Conservation (phyloP, 2,329 filamentous ascomycete genomes). For the Apiospora koreana region DNA sequence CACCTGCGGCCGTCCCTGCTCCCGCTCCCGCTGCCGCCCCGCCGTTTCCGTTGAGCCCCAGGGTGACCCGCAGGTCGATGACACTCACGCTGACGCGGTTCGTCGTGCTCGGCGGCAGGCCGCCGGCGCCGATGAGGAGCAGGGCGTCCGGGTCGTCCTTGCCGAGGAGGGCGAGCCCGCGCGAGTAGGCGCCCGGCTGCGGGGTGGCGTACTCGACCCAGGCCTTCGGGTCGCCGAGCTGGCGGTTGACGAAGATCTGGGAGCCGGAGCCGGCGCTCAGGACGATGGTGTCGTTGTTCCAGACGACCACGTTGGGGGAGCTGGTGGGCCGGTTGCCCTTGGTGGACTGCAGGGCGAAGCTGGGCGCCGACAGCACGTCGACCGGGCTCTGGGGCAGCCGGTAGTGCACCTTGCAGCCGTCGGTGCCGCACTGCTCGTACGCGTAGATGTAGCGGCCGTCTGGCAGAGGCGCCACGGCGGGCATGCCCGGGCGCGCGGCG, state of each 20-base stretch:
- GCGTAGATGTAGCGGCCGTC: slow-evolving; percentile 64
- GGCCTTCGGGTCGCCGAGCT: slow-evolving; percentile 23
- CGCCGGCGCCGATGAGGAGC: slow-evolving; percentile 37
- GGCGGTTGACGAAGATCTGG: slow-evolving; percentile 28
- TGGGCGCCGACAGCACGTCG: slow-evolving; percentile 17
- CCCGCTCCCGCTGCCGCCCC: too few species aligned
- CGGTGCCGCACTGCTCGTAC: slow-evolving; percentile 33
- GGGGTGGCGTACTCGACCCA: slow-evolving; percentile 26
- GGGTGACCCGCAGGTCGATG: slow-evolving; percentile 18
- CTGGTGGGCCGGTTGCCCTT: slow-evolving; percentile 21
- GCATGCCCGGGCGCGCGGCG: slow-evolving; percentile 37
- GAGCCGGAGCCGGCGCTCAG: slow-evolving; percentile 25
- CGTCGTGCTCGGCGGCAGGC: slow-evolving; percentile 38
- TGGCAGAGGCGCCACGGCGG: slow-evolving; percentile 55
- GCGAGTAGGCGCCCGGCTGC: slow-evolving; percentile 23
- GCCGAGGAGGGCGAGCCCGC: slow-evolving; percentile 23
- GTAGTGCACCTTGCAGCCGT: slow-evolving; percentile 28
- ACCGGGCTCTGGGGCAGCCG: slow-evolving; percentile 24
- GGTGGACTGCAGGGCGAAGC: slow-evolving; percentile 18
- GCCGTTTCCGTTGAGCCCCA: background rate
- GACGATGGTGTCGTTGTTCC: slow-evolving; percentile 29
- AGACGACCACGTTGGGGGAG: slow-evolving; percentile 31
- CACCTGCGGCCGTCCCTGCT: too few species aligned
- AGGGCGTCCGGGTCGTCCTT: slow-evolving; percentile 19
- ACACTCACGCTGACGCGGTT: slow-evolving; percentile 31